phyloP scores from a whole-genome alignment of 2,329 filamentous ascomycete genomes.

The Trichoderma simmonsii region DNA sequence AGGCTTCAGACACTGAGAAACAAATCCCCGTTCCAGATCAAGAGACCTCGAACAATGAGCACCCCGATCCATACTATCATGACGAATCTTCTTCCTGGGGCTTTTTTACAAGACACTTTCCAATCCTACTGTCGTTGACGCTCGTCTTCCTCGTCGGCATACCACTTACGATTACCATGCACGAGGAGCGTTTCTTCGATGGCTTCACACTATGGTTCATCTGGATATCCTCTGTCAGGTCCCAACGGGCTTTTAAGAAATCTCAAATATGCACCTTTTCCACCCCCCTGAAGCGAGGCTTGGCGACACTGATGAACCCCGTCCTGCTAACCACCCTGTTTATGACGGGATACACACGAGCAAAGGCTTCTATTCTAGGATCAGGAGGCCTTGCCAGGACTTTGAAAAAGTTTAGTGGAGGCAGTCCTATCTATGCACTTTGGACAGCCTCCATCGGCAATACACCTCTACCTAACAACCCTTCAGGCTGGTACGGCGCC shows the following conservation, averaged over 20 bases:
- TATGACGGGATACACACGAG: constrained; percentile 43
- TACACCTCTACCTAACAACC: constrained; percentile 19
- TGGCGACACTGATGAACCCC: constrained; percentile 45
- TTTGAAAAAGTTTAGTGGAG: constrained; percentile 33
- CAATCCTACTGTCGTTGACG: constrained; percentile 32
- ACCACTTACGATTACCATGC: constrained; percentile 35
- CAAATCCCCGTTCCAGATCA: background rate
- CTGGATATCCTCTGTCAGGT: constrained; percentile 44
- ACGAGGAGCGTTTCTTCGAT: constrained; percentile 42
- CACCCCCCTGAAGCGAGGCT: constrained; percentile 27
- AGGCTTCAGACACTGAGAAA: constrained; percentile 1
- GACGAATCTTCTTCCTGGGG: constrained; percentile 14
- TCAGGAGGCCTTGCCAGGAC: constrained; percentile 30
- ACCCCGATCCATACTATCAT: background rate
- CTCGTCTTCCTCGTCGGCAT: constrained; percentile 38
- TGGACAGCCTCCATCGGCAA: constrained; percentile 30
- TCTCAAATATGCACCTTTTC: background rate
- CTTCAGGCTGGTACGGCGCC: constrained; percentile 39
- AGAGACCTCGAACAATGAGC: background rate
- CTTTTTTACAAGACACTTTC: constrained; percentile 20
- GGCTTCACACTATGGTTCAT: constrained; percentile 46
- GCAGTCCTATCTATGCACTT: constrained; percentile 34
- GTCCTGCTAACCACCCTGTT: constrained; percentile 46
- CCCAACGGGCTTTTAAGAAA: constrained; percentile 38
- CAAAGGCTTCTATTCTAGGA: constrained; percentile 35